Base-by-base conservation (phyloP, 306 rosid species). In the Potentilla sterilis region DNA sequence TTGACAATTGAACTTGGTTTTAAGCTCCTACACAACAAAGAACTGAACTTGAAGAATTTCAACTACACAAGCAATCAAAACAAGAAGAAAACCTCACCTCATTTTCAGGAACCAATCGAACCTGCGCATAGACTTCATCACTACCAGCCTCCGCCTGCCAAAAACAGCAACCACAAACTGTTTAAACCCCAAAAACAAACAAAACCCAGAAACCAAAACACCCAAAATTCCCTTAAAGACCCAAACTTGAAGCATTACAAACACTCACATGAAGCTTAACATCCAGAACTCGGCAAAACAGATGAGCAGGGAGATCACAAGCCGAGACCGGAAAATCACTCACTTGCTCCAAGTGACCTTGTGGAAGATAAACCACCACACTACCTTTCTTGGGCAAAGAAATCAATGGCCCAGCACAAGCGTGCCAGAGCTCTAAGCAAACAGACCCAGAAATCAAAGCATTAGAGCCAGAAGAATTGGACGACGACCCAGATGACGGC, bases 351-450 rank as follows among this genome's bases (percentile, higher is more conserved):
- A 88, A 86, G 87, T 96, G 99, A 6, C 98, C 99, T 70, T 96
- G 99, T 5, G 97, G 99, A 67, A 88, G 77, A 83, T 96, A 96
- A 37, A 96, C 97, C 43, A 96, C 96, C 62, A 90, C 80, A 66
- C 84, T 89, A 9, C 97, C 97, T 77, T 92, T 96, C 87, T 89
- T 92, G 0, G 99, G 98, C 61, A 96, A 72, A 22, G 98, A 92
- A 83, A 91, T 90, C 83, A 90, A 72, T 28, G 99, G 99, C 4
- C 99, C 99, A 0, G 99, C 99, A 81, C 98, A 96, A 0, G 99
- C 99, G 78, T 96, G 99, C 99, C 98, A 96, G 3, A 96, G 90
- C 83, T 96, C 98, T 90, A 96, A 82, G 84, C 99, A 92, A 73
- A 92, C 92, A 9, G 98, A 81, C 43, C 89, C 75, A 4, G 84